Conservation (phyloP, 768 basidiomycete species). For the Tulasnella sp. region DNA sequence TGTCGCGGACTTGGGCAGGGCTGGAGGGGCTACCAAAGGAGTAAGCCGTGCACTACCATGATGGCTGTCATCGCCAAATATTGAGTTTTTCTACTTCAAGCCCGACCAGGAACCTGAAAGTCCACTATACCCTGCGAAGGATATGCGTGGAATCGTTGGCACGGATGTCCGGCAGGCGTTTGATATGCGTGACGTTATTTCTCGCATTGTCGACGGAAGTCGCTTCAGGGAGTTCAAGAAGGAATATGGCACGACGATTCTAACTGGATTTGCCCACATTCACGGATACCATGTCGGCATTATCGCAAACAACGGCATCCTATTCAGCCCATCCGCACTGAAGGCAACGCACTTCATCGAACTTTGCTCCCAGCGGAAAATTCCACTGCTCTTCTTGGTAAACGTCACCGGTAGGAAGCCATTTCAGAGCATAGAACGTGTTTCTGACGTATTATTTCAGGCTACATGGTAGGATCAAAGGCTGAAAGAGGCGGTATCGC, state of each 20-base stretch:
- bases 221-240: constrained; percentile 92
- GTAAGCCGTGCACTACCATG: not conserved
- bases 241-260: constrained; percentile 82
- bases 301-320: constrained; percentile 86
- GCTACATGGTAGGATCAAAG: constrained; percentile 95
- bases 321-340: constrained; percentile 85
- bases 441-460: constrained; percentile 25
- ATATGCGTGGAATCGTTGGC: constrained; percentile 84
- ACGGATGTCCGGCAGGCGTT: constrained; percentile 79
- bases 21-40: constrained; percentile 31
- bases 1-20: constrained; percentile 61
- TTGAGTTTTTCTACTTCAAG: constrained; percentile 27
- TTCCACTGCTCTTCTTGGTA: constrained; percentile 85
- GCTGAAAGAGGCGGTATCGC: constrained; percentile 91
- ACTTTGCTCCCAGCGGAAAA: constrained; percentile 79
- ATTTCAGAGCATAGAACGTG: not conserved
- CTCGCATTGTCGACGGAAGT: constrained; percentile 83
- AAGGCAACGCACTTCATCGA: constrained; percentile 95
- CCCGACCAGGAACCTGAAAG: constrained; percentile 49
- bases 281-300: constrained; percentile 88
- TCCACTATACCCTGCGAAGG: constrained; percentile 66
- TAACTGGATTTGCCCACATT: constrained; percentile 82
- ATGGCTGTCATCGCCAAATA: not conserved
- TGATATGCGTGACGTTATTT: constrained; percentile 90
- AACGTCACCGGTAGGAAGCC: constrained; percentile 65